Evolutionary conservation across 116 monocot species (phyloP), one percentile per base, ranked within the genome.

Genomic region (Phalaenopsis hybrid): DNA sequence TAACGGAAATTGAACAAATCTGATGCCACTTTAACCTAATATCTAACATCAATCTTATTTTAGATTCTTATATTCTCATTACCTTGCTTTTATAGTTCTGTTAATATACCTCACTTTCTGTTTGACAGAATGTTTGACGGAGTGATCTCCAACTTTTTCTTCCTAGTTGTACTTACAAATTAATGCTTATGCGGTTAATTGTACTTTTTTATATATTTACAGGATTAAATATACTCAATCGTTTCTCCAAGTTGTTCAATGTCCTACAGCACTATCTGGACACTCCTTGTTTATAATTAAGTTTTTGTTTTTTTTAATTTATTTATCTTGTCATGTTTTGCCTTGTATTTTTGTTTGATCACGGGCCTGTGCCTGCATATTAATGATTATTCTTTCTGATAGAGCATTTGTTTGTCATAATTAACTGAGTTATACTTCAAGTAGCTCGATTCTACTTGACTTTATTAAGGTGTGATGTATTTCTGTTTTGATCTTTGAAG

Each of bases 391-490:
- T 65, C 7, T 20, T 25, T 65, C 23, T 9, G 55, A 15, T 3
- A 55, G 55, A 65, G 23, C 23, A 65, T 65, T 55, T 16, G 13
- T 9, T 65, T 65, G 23, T 65, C 23, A 65, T 10, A 20, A 8
- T 21, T 65, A 23, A 23, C 23, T 20, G 65, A 73, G 15, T 15
- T 34, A 37, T 15, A 10, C 37, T 48, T 37, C 16, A 73, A 73
- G 13, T 73, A 9, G 21, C 45, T 20, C n/a, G 17, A 45, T 75
- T 21, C 46, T 46, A 45, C n/a, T 34, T 17, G 17, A 72, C 72
- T 46, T 75, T 21, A 44, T 75, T 75, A 75, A 20, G 46, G 46
- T 75, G 44, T n/a, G 46, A 46, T 75, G 7, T 21, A 75, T 75
- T 45, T 9, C 10, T 75, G 8, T 45, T 7, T 20, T 45, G 45